Evolutionary conservation across 2,329 filamentous ascomycete genomes (phyloP).

Genomic region (Sclerotinia subarctica): DNA sequence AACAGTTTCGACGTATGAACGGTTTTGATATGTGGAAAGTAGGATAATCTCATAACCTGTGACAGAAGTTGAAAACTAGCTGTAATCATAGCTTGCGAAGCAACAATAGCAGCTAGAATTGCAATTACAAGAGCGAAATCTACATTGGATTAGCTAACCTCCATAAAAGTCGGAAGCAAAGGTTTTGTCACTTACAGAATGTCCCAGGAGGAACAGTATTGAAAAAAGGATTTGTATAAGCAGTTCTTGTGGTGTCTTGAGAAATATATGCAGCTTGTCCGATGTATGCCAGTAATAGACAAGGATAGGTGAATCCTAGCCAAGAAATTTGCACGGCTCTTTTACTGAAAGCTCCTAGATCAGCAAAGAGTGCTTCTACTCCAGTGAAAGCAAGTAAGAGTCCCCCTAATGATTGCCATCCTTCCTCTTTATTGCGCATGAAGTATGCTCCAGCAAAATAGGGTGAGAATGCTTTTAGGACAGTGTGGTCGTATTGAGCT

Average conservation of each 20-base stretch:
- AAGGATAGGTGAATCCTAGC: constrained; percentile 66
- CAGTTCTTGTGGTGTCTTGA: constrained; percentile 49
- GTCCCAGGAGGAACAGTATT: constrained; percentile 64
- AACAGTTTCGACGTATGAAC: constrained; percentile 68
- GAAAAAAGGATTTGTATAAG: constrained; percentile 72
- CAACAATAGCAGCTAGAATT: constrained; percentile 68
- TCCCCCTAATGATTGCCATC: constrained; percentile 66
- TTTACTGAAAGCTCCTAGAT: constrained; percentile 70
- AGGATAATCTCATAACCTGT: constrained; percentile 66
- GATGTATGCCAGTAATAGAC: constrained; percentile 47
- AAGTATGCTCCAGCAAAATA: constrained; percentile 61
- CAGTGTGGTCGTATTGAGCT: constrained; percentile 49
- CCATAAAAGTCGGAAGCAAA: neutral
- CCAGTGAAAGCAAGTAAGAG: constrained; percentile 73
- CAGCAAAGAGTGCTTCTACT: constrained; percentile 76
- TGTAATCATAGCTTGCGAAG: constrained; percentile 76
- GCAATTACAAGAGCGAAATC: constrained; percentile 65
- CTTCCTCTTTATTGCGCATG: constrained; percentile 54
- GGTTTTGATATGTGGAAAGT: constrained; percentile 73
- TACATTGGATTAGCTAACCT: neutral
- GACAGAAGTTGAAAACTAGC: constrained; percentile 66
- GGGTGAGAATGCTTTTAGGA: constrained; percentile 55
- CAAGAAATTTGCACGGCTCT: constrained; percentile 70
- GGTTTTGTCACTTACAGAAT: constrained; percentile 44
- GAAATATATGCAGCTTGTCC: constrained; percentile 74